A percentile compares a stretch with the other conserved stretches of the same genome.
These are phyloP conservation scores for Talaromyces sp. DNA, from an alignment of 2,329 filamentous ascomycete genomes.

Conservation along the genomic window DNA sequence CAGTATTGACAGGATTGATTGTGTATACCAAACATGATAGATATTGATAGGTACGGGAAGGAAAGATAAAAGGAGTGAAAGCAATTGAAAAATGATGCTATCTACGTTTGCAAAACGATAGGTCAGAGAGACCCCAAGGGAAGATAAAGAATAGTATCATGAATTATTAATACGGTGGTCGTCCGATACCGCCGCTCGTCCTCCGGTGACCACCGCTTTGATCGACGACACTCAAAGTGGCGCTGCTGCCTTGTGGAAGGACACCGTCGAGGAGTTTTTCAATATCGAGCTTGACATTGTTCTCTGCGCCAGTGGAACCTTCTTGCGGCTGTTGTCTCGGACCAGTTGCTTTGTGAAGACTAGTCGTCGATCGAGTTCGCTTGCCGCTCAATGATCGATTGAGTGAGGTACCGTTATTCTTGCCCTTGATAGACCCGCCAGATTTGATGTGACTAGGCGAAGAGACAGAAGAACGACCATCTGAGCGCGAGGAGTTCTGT, in stretches of 20 bases:
- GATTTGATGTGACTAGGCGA: conserved; percentile 22
- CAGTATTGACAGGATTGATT: neutral
- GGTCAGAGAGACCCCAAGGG: neutral
- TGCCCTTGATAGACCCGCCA: conserved; percentile 23
- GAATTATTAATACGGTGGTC: conserved; percentile 23
- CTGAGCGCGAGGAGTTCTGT: conserved; percentile 26
- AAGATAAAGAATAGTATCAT: neutral
- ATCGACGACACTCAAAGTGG: conserved; percentile 1
- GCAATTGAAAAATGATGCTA: neutral
- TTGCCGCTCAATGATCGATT: conserved; percentile 31
- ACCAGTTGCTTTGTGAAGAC: conserved; percentile 23
- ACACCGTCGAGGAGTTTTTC: conserved; percentile 38
- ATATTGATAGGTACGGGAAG: conserved; percentile 3
- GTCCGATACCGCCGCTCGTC: conserved; percentile 22
- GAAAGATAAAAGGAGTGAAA: conserved; percentile 1
- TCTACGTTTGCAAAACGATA: neutral
- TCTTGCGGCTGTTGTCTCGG: conserved; percentile 16
- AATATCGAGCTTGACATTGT: conserved; percentile 28
- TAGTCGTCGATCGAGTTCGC: conserved; percentile 35
- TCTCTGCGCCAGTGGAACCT: neutral
- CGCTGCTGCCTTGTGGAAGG: conserved; percentile 27
- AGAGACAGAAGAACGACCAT: conserved; percentile 32
- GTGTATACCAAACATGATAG: neutral
- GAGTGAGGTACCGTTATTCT: conserved; percentile 18
- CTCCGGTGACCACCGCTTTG: neutral